These are phyloP conservation scores for Escallonia rubra DNA, from an alignment of 129 eudicot species.

Conservation along the genomic window DNA sequence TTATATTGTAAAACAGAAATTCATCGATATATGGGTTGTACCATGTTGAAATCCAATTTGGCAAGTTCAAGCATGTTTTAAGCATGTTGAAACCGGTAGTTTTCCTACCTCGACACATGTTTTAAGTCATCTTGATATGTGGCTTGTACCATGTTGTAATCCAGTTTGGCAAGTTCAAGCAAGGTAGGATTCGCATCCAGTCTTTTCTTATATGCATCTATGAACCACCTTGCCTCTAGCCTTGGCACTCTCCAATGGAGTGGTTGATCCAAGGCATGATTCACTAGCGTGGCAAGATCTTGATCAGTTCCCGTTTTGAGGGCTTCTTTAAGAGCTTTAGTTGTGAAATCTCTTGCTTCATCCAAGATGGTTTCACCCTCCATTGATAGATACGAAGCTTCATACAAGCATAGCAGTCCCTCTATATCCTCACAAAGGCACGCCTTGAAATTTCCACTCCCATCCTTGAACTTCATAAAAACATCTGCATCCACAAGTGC, in stretches of 20 bases:
- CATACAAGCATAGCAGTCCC: conserved; percentile 19
- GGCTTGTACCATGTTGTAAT: conserved; percentile 20
- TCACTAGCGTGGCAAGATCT: not conserved
- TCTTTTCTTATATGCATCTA: conserved; percentile 14
- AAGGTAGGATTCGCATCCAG: conserved; percentile 11
- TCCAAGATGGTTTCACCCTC: conserved; percentile 25
- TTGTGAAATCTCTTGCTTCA: conserved; percentile 21
- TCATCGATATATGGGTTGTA: too few species aligned
- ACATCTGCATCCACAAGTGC: conserved; percentile 11
- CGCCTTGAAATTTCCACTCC: conserved; percentile 8
- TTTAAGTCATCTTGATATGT: conserved; percentile 19
- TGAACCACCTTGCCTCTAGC: conserved; percentile 26
- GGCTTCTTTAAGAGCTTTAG: conserved; percentile 1
- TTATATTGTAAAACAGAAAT: not conserved
- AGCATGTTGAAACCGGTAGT: too few species aligned
- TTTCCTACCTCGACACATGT: conserved; percentile 23
- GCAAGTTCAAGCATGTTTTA: too few species aligned
- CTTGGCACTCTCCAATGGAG: conserved; percentile 6
- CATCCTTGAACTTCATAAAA: conserved; percentile 22
- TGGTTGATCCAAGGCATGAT: conserved; percentile 27
- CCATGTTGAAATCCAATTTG: too few species aligned
- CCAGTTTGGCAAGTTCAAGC: conserved; percentile 21
- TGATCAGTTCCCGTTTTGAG: not conserved
- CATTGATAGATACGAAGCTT: conserved; percentile 33
- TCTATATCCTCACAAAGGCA: not conserved